Conservation (phyloP, 1,284 basidiomycete genomes). For the Leccinum holopus region DNA sequence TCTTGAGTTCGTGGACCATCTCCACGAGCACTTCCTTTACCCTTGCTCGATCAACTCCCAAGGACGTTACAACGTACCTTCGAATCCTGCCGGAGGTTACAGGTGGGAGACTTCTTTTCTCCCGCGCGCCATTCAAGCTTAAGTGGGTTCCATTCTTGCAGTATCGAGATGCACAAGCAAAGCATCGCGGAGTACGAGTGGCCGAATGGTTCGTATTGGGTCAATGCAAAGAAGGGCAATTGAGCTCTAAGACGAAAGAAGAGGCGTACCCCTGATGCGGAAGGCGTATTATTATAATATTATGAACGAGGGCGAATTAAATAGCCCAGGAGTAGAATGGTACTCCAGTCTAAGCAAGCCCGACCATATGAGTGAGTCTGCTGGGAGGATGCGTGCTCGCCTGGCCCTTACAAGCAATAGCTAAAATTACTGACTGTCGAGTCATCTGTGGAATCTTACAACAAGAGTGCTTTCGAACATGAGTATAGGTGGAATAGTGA, state of each 20-base stretch:
- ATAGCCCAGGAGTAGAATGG: background rate
- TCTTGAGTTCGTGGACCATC: slow-evolving; percentile 84
- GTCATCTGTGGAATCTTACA: background rate
- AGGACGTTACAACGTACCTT: slow-evolving; percentile 84
- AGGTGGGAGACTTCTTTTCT: slow-evolving; percentile 46
- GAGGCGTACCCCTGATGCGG: background rate
- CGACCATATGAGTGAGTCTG: background rate
- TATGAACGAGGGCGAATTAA: background rate
- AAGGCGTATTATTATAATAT: slow-evolving; percentile 7
- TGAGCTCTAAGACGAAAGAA: slow-evolving; percentile 4
- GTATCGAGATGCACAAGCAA: slow-evolving; percentile 73
- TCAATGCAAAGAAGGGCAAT: slow-evolving; percentile 19
- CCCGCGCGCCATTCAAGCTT: background rate
- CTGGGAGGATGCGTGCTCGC: too few relatives aligned
- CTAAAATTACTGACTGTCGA: background rate
- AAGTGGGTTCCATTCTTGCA: slow-evolving; percentile 27
- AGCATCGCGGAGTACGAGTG: slow-evolving; percentile 76
- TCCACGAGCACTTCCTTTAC: slow-evolving; percentile 91
- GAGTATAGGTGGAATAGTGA: slow-evolving; percentile 5
- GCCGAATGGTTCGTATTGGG: slow-evolving; percentile 76
- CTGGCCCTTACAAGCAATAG: background rate
- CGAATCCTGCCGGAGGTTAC: slow-evolving; percentile 66
- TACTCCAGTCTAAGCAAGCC: background rate
- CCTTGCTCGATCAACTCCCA: slow-evolving; percentile 86
- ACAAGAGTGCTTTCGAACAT: slow-evolving; percentile 3